Evolutionary conservation across 2,329 filamentous ascomycete genomes (phyloP).

Genomic region (Chaetomium strumarium): DNA sequence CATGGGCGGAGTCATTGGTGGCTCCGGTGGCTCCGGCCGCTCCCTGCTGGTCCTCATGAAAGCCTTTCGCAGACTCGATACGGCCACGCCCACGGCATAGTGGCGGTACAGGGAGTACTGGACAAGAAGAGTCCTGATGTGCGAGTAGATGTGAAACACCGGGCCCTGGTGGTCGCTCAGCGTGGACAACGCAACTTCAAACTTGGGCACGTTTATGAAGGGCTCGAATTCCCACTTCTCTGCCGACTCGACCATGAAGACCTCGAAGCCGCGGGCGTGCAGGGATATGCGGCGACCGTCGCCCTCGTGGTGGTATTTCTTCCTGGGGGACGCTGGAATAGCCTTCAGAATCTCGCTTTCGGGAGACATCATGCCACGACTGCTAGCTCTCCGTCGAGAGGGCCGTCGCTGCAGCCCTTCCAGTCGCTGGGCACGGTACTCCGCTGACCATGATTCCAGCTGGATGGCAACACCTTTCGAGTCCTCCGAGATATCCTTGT

Average conservation of each 20-base stretch:
- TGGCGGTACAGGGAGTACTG: slow-evolving; percentile 93
- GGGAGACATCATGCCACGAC: slow-evolving; percentile 59
- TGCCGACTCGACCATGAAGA: slow-evolving; percentile 80
- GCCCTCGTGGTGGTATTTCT: slow-evolving; percentile 50
- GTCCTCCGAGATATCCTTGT: slow-evolving; percentile 74
- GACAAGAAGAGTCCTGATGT: slow-evolving; percentile 69
- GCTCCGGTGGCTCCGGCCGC: slow-evolving; percentile 30
- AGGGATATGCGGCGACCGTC: slow-evolving; percentile 80
- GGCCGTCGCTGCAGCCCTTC: slow-evolving; percentile 56
- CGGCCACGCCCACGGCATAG: slow-evolving; percentile 80
- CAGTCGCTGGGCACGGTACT: slow-evolving; percentile 78
- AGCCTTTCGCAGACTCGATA: slow-evolving; percentile 65
- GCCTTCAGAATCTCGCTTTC: slow-evolving; percentile 58
- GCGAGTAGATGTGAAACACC: slow-evolving; percentile 79
- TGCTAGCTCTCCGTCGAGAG: slow-evolving; percentile 66
- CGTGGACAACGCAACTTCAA: slow-evolving; percentile 81
- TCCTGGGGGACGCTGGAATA: slow-evolving; percentile 46
- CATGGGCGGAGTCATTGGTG: slow-evolving; percentile 28
- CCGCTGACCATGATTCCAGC: slow-evolving; percentile 78
- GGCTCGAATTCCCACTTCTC: slow-evolving; percentile 81
- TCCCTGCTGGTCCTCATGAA: slow-evolving; percentile 52
- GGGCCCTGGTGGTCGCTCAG: slow-evolving; percentile 81
- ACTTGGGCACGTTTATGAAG: slow-evolving; percentile 78
- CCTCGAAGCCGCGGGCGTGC: slow-evolving; percentile 78
- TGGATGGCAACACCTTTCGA: slow-evolving; percentile 80